phyloP scores from a whole-genome alignment of 129 eudicot species.

The Flaveria ramosissima region DNA sequence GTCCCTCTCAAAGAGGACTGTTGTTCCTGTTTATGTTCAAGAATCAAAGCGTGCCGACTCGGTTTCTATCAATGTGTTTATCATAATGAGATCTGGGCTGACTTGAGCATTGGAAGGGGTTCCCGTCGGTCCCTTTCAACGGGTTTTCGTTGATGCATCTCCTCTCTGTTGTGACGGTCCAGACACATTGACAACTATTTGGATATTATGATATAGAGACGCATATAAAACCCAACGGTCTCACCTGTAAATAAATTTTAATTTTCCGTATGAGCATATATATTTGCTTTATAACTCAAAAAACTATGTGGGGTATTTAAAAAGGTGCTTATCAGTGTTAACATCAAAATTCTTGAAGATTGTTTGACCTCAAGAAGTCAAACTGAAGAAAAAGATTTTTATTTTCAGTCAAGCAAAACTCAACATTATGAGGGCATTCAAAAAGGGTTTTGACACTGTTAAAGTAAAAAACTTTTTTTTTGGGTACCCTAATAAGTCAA shows the following conservation, averaged over 20 bases:
- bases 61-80: too few species aligned
- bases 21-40: too few species aligned
- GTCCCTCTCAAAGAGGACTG: too few species aligned
- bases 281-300: not conserved
- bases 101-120: too few species aligned
- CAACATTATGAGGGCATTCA: too few species aligned
- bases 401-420: too few species aligned
- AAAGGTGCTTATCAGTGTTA: not conserved
- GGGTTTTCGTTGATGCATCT: constrained; percentile 20
- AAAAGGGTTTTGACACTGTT: not conserved
- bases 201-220: constrained; percentile 64
- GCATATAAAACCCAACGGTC: constrained; percentile 61
- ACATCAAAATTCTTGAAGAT: not conserved
- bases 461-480: not conserved
- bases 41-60: too few species aligned
- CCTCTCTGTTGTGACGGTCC: constrained; percentile 56
- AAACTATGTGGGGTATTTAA: not conserved
- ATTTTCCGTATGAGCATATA: not conserved
- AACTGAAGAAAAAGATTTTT: too few species aligned
- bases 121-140: too few species aligned
- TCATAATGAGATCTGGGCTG: too few species aligned
- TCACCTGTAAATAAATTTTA: constrained; percentile 49
- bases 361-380: not conserved
- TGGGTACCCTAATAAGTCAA: constrained; percentile 19
- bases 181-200: constrained; percentile 55